These are phyloP conservation scores for Teunomyces panamensis DNA, from an alignment of 805 yeast species.

Conservation along the genomic window DNA sequence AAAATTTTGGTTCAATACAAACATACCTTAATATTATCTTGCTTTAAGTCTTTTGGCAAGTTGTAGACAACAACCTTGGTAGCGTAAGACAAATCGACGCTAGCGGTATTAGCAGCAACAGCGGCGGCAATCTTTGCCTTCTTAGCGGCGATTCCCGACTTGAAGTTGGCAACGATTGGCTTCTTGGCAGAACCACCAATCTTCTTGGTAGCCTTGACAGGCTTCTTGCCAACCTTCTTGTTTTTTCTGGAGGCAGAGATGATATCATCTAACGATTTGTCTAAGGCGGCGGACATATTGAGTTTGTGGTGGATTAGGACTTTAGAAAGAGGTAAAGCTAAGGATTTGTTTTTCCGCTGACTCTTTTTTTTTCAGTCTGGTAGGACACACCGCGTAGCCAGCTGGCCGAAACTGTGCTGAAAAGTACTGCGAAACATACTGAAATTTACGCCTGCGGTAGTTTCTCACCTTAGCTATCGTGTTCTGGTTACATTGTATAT, in stretches of 20 bases:
- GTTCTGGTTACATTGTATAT: not conserved
- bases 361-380: not conserved
- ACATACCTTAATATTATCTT: constrained; percentile 84
- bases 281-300: constrained; percentile 69
- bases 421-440: not conserved
- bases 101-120: constrained; percentile 17
- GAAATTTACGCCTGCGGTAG: constrained; percentile 2
- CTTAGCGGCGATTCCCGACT: constrained; percentile 24
- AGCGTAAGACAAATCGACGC: constrained; percentile 53
- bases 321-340: not conserved
- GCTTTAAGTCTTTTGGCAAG: constrained; percentile 79
- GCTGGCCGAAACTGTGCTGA: not conserved
- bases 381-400: not conserved
- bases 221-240: constrained; percentile 23
- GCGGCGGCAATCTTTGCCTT: constrained; percentile 17
- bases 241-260: constrained; percentile 54
- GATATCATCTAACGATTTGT: constrained; percentile 93
- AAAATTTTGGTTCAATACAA: constrained; percentile 9
- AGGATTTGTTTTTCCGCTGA: not conserved
- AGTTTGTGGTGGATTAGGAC: constrained; percentile 5
- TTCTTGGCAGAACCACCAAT: constrained; percentile 29
- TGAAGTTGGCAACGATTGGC: constrained; percentile 21
- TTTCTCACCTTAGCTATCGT: not conserved
- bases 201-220: constrained; percentile 37
- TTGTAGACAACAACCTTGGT: constrained; percentile 84